Evolutionary conservation across 1,284 basidiomycete genomes (phyloP).

Genomic region (Phylloporus sp.): DNA sequence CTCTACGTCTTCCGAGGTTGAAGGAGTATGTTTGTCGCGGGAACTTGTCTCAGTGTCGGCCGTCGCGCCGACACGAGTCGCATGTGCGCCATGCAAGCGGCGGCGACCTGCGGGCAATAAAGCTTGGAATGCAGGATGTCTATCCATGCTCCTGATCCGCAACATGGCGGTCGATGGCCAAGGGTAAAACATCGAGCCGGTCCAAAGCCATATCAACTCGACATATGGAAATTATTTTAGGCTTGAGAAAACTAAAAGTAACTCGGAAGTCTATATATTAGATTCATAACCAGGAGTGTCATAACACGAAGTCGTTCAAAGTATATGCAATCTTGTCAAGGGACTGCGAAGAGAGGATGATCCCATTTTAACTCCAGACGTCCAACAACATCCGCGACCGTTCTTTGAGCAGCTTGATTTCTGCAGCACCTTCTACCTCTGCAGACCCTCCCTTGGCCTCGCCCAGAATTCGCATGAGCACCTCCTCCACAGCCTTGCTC

Average conservation of each 20-base stretch:
- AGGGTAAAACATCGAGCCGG: background rate
- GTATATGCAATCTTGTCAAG: conserved; percentile 5
- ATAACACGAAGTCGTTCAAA: conserved; percentile 13
- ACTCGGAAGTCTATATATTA: conserved; percentile 30
- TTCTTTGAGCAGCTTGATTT: conserved; percentile 94
- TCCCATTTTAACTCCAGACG: conserved; percentile 73
- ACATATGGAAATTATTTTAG: background rate
- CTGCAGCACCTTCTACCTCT: conserved; percentile 87
- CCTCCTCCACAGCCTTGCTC: conserved; percentile 93
- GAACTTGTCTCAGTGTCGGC: conserved; percentile 6
- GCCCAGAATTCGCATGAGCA: conserved; percentile 85
- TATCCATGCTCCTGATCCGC: conserved; percentile 12
- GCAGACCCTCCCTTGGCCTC: conserved; percentile 90
- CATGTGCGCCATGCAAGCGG: conserved; percentile 11
- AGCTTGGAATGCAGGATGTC: conserved; percentile 9
- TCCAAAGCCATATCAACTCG: background rate
- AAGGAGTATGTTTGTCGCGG: conserved; percentile 9
- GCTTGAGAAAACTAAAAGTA: background rate
- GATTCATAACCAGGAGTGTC: conserved; percentile 21
- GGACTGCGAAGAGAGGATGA: background rate
- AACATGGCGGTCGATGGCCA: conserved; percentile 25
- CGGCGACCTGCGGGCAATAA: conserved; percentile 15
- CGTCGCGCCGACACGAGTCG: conserved; percentile 13
- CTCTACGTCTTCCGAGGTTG: conserved; percentile 9
- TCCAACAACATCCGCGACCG: conserved; percentile 83